These are phyloP conservation scores for Solanum chiquidenum DNA, from an alignment of 257 asterid genomes.

Conservation along the genomic window DNA sequence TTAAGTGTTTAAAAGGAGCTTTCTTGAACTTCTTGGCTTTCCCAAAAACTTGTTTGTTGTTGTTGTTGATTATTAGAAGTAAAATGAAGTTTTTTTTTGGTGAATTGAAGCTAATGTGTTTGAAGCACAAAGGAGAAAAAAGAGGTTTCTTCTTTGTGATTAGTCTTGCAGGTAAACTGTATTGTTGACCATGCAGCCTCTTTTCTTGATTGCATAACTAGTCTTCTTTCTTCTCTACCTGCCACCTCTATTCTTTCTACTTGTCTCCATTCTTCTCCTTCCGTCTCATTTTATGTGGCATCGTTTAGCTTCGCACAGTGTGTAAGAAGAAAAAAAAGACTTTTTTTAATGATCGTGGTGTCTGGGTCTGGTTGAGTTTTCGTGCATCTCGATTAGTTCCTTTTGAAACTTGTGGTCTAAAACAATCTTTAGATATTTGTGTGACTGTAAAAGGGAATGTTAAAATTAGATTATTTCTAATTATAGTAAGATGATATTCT, in stretches of 20 bases:
- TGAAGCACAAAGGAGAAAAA: conserved; percentile 4
- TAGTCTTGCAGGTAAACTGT: conserved; percentile 61
- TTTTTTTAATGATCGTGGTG: neutral
- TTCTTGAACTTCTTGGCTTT: neutral
- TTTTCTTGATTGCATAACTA: conserved; percentile 18
- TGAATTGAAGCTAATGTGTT: conserved; percentile 6
- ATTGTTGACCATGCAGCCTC: conserved; percentile 53
- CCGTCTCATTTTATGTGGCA: neutral
- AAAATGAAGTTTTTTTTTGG: neutral
- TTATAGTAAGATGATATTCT: no score
- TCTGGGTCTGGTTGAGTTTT: no score
- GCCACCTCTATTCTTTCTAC: conserved; percentile 1
- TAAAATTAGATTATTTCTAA: no score
- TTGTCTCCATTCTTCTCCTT: neutral
- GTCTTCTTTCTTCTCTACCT: conserved; percentile 10
- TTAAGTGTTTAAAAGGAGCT: neutral
- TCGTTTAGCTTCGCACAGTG: neutral
- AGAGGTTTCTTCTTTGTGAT: conserved; percentile 12
- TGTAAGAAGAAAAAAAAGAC: neutral
- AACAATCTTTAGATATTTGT: no score
- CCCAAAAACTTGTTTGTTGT: neutral
- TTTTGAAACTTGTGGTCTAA: no score
- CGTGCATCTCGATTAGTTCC: neutral
- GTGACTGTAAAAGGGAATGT: neutral
- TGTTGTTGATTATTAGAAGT: conserved; percentile 14